phyloP scores from a whole-genome alignment of 805 yeast species.

The Ogataea degrootiae region DNA sequence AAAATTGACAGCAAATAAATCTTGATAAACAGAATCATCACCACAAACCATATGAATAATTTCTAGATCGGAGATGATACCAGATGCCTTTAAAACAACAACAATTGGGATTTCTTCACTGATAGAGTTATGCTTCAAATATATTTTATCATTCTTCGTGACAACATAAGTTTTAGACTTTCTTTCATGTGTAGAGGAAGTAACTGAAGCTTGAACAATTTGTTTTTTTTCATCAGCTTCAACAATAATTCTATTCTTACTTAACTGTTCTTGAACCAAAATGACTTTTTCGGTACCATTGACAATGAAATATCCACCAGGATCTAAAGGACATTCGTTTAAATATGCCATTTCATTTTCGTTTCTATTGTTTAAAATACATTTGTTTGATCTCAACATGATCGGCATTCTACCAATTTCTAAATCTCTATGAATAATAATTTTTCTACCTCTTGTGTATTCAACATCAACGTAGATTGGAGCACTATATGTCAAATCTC shows the following conservation, averaged over 20 bases:
- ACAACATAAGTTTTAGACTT: slow-evolving; percentile 96
- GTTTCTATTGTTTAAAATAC: slow-evolving; percentile 73
- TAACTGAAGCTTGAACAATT: slow-evolving; percentile 94
- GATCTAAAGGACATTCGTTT: slow-evolving; percentile 95
- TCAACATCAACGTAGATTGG: slow-evolving; percentile 96
- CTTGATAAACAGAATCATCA: slow-evolving; percentile 81
- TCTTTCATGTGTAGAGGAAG: slow-evolving; percentile 97
- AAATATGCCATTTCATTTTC: slow-evolving; percentile 82
- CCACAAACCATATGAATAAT: slow-evolving; percentile 95
- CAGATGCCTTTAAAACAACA: slow-evolving; percentile 89
- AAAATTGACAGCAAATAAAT: slow-evolving; percentile 84
- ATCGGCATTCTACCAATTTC: slow-evolving; percentile 99
- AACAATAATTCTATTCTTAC: slow-evolving; percentile 95
- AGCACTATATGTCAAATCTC: slow-evolving; percentile 93
- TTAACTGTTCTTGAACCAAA: slow-evolving; percentile 91
- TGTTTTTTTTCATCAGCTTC: slow-evolving; percentile 95
- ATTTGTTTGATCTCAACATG: slow-evolving; percentile 90
- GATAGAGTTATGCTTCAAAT: slow-evolving; percentile 91
- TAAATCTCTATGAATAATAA: slow-evolving; percentile 81
- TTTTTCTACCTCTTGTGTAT: slow-evolving; percentile 90
- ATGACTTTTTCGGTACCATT: slow-evolving; percentile 98
- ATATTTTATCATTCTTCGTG: slow-evolving; percentile 84
- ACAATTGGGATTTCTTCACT: slow-evolving; percentile 95
- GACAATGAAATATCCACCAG: slow-evolving; percentile 97
- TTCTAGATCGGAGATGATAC: slow-evolving; percentile 86